Percentiles rank a stretch among this genome's conserved stretches.
Evolutionary conservation across 2,329 filamentous ascomycete genomes (phyloP).

Genomic region (Lachnellula occidentalis): DNA sequence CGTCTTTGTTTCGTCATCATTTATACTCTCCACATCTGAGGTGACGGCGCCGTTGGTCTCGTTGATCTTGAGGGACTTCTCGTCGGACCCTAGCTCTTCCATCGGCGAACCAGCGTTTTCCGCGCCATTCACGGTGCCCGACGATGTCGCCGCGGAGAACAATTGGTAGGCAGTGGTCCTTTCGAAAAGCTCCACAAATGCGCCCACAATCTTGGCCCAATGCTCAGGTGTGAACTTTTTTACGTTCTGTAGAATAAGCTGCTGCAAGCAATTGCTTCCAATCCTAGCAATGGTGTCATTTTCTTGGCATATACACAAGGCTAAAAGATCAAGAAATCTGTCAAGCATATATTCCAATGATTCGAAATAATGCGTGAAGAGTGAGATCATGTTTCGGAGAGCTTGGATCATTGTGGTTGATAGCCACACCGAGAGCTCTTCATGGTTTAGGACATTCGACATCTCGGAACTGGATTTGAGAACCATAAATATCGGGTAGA

Average conservation of each 20-base stretch:
- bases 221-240: constrained; percentile 81
- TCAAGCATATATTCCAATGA: constrained; percentile 96
- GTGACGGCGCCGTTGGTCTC: constrained; percentile 40
- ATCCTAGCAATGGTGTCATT: constrained; percentile 98
- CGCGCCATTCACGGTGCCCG: constrained; percentile 48
- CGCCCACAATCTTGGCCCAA: constrained; percentile 90
- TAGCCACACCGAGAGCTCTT: constrained; percentile 96
- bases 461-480: constrained; percentile 94
- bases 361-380: constrained; percentile 98
- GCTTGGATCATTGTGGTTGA: constrained; percentile 99
- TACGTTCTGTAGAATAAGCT: constrained; percentile 94
- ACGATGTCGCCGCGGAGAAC: constrained; percentile 71
- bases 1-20: constrained; percentile 28
- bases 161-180: constrained; percentile 91
- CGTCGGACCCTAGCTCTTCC: constrained; percentile 29
- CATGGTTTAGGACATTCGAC: constrained; percentile 89
- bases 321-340: constrained; percentile 89
- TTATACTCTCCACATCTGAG: constrained; percentile 26
- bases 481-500: constrained; percentile 98
- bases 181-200: constrained; percentile 93
- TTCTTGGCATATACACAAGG: constrained; percentile 96
- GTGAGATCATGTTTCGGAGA: constrained; percentile 92
- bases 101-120: constrained; percentile 38
- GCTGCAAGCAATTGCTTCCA: constrained; percentile 95
- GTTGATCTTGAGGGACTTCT: constrained; percentile 58